These are phyloP conservation scores for Lathyrus oleraceus DNA, from an alignment of 306 rosid species.

Conservation along the genomic window DNA sequence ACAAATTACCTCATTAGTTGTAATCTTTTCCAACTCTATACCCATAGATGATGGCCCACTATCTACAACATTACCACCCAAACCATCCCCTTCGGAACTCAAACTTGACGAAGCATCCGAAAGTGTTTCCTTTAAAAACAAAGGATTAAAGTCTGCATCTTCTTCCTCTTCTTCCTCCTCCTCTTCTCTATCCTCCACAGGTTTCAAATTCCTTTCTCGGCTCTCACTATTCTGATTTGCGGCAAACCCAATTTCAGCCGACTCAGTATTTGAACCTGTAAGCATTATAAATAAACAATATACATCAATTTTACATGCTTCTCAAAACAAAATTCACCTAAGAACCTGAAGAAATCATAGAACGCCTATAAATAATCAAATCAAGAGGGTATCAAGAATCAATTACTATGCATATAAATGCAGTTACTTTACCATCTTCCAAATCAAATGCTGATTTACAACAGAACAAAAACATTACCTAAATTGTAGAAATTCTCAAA, in stretches of 20 bases:
- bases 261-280: constrained; percentile 42
- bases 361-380: constrained; percentile 17
- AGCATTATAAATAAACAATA: constrained; percentile 46
- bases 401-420: background rate
- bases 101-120: constrained; percentile 89
- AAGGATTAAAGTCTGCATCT: constrained; percentile 77
- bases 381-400: background rate
- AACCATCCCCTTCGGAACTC: constrained; percentile 82
- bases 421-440: constrained; percentile 7
- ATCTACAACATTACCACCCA: constrained; percentile 55
- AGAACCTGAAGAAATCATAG: constrained; percentile 40
- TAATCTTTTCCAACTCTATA: constrained; percentile 34
- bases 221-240: constrained; percentile 31
- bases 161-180: constrained; percentile 76
- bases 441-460: background rate
- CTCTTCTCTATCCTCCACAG: constrained; percentile 43
- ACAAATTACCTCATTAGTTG: constrained; percentile 33
- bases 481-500: background rate
- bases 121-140: constrained; percentile 59
- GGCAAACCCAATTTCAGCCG: constrained; percentile 39
- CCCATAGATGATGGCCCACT: constrained; percentile 36
- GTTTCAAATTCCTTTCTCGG: constrained; percentile 44
- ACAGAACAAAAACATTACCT: background rate
- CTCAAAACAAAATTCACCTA: constrained; percentile 25
- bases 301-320: constrained; percentile 4